Evolutionary conservation across 208 protist genomes (phyloP).

Genomic region (Leishmania braziliensis): DNA sequence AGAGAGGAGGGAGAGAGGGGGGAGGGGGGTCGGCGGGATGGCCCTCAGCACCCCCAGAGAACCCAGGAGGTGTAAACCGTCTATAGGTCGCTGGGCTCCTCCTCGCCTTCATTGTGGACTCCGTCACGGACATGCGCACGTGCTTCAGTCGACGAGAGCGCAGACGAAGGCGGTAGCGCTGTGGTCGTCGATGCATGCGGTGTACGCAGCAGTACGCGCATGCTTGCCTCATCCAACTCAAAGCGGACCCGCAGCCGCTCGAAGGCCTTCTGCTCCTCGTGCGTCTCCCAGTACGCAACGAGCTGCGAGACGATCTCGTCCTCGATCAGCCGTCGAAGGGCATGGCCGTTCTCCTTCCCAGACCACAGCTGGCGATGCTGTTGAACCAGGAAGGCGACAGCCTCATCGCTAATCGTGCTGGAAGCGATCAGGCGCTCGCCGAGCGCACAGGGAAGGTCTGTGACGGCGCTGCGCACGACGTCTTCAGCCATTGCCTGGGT

Average conservation of each 20-base stretch:
- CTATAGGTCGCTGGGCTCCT: background rate
- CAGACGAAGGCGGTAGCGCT: background rate
- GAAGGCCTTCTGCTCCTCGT: slow-evolving; percentile 7
- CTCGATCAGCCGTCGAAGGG: slow-evolving; percentile 56
- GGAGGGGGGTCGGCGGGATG: background rate
- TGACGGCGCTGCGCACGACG: slow-evolving; percentile 52
- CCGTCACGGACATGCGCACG: background rate
- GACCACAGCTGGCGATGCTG: slow-evolving; percentile 48
- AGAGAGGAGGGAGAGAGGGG: background rate
- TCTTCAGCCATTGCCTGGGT: slow-evolving; percentile 45
- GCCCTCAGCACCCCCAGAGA: background rate
- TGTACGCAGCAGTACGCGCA: slow-evolving; percentile 22
- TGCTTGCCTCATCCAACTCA: slow-evolving; percentile 25
- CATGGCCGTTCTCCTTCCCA: slow-evolving; percentile 72
- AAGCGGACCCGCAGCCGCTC: slow-evolving; percentile 23
- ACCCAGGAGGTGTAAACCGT: background rate
- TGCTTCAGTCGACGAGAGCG: background rate
- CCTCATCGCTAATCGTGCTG: slow-evolving; percentile 60
- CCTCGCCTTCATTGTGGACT: background rate
- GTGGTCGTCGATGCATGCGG: background rate
- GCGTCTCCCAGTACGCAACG: slow-evolving; percentile 42
- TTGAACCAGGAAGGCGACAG: slow-evolving; percentile 62
- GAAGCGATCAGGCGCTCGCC: slow-evolving; percentile 29
- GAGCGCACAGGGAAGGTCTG: slow-evolving; percentile 48
- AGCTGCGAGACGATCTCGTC: slow-evolving; percentile 65